These are phyloP conservation scores for Arachnopeziza araneosa DNA, from an alignment of 2,329 filamentous ascomycete species.

Conservation along the genomic window DNA sequence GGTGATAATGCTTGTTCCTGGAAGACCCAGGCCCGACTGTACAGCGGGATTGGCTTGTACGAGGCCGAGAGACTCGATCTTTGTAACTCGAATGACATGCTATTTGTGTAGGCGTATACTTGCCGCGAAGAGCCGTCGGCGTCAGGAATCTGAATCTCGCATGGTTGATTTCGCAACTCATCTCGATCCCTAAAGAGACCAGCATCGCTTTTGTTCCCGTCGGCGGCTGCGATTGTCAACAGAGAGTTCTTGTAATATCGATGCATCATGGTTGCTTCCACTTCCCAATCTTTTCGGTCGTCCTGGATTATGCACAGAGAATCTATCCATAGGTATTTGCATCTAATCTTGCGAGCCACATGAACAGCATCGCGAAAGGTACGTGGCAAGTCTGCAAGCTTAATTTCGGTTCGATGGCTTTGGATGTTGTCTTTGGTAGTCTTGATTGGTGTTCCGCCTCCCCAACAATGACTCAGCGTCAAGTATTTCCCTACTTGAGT, in stretches of 20 bases:
- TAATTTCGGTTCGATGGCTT: neutral
- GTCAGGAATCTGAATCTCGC: neutral
- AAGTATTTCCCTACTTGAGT: neutral
- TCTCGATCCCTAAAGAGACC: conserved; percentile 1
- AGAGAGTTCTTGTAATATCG: conserved; percentile 1
- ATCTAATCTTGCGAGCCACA: neutral
- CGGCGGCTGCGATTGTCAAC: conserved; percentile 1
- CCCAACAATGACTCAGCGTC: conserved; percentile 7
- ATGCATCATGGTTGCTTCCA: conserved; percentile 1
- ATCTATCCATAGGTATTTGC: neutral
- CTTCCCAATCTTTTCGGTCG: conserved; percentile 1
- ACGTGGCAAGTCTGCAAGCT: neutral
- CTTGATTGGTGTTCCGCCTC: neutral
- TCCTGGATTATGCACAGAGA: conserved; percentile 3
- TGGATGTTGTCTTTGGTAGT: neutral
- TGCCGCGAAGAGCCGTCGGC: neutral
- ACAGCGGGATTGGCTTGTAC: neutral
- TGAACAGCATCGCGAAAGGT: conserved; percentile 1
- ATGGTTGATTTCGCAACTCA: neutral
- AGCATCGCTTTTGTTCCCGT: neutral
- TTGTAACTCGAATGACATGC: neutral
- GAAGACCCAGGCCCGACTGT: conserved; percentile 3
- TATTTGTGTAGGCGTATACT: conserved; percentile 1
- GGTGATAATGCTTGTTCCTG: conserved; percentile 4
- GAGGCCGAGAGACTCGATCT: neutral